Conservation (phyloP, 305 asterid genomes). For the Fraxinus latifolia region DNA sequence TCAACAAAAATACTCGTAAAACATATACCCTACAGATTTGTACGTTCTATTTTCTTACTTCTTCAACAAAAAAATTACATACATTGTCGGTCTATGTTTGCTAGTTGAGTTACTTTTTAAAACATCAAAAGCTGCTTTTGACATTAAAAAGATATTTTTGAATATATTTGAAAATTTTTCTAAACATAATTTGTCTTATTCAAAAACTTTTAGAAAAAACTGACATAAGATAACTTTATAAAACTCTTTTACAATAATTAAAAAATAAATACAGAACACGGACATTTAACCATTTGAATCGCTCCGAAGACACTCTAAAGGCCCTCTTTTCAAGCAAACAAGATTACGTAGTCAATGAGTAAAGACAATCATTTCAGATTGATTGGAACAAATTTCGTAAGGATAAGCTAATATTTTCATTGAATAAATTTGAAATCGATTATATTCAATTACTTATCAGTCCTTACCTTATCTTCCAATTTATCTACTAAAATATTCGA, state of each 20-base stretch:
- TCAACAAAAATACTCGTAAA: background rate
- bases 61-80: background rate
- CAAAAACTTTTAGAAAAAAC: no score
- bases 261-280: no score
- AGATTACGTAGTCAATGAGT: background rate
- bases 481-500: no score
- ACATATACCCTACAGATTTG: background rate
- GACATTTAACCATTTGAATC: no score
- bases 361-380: slow-evolving; percentile 7
- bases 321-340: background rate
- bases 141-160: background rate
- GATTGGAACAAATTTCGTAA: slow-evolving; percentile 66
- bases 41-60: background rate
- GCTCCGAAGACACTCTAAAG: no score
- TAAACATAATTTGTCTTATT: background rate
- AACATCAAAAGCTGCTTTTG: background rate
- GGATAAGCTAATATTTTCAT: background rate
- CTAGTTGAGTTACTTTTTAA: background rate
- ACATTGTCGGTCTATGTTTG: background rate
- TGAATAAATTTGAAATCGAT: no score
- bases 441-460: no score
- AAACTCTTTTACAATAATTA: background rate
- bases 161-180: no score
- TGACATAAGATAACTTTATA: background rate
- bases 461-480: no score